These are phyloP conservation scores for Knufia fluminis DNA, from an alignment of 2,329 filamentous ascomycete genomes.

Conservation along the genomic window DNA sequence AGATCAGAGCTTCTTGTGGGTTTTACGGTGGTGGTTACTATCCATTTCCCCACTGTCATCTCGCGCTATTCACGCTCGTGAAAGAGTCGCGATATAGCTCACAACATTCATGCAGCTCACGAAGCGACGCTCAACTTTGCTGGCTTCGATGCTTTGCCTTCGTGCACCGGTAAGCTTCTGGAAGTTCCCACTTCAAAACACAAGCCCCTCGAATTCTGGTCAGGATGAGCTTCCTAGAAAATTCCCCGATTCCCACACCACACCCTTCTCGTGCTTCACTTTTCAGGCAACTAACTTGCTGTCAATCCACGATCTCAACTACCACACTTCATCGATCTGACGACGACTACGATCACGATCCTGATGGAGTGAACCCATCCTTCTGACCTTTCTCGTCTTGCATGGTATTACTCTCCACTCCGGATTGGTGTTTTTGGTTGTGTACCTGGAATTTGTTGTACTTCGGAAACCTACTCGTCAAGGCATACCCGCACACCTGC, in stretches of 20 bases:
- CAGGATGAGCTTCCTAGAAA: constrained; percentile 7
- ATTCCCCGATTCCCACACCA: constrained; percentile 8
- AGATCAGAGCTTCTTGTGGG: neutral
- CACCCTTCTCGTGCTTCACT: constrained; percentile 7
- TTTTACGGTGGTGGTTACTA: neutral
- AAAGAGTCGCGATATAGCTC: constrained; percentile 21
- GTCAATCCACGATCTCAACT: constrained; percentile 10
- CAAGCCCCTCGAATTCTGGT: constrained; percentile 7
- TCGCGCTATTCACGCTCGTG: constrained; percentile 17
- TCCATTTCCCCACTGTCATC: neutral
- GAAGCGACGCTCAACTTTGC: neutral
- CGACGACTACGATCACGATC: constrained; percentile 12
- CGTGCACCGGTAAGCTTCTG: neutral
- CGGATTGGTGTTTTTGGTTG: constrained; percentile 10
- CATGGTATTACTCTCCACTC: constrained; percentile 18
- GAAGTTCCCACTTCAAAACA: constrained; percentile 5
- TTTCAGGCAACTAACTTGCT: constrained; percentile 8
- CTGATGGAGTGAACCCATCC: neutral
- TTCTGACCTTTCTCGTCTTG: constrained; percentile 5
- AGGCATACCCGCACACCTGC: neutral
- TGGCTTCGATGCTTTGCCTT: neutral
- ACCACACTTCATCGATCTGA: constrained; percentile 9
- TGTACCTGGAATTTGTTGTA: constrained; percentile 5
- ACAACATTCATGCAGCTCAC: constrained; percentile 13
- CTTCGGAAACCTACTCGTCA: constrained; percentile 3